A percentile compares a stretch with the other conserved stretches of the same genome.
Evolutionary conservation across 371 early-diverging fungal species (phyloP).

Genomic region (Sporodiniella umbellata): DNA sequence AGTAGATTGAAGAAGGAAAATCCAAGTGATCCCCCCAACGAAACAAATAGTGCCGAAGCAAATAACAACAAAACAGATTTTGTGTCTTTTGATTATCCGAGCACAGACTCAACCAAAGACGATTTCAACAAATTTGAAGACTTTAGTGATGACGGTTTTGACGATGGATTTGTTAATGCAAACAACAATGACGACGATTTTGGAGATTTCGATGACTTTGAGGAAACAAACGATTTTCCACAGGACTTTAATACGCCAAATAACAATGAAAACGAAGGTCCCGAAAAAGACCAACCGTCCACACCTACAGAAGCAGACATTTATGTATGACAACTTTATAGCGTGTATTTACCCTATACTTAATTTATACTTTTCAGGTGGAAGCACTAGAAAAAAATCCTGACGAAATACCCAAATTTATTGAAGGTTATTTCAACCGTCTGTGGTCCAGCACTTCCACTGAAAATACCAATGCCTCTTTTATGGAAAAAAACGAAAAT

Average conservation of each 20-base stretch:
- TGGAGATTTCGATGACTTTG: conserved; percentile 48
- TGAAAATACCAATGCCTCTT: not conserved
- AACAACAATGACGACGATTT: conserved; percentile 10
- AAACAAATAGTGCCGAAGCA: too few relatives aligned
- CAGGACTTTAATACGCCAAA: too few relatives aligned
- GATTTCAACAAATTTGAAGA: conserved; percentile 1
- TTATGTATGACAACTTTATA: conserved; percentile 19
- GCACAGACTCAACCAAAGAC: not conserved
- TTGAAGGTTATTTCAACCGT: conserved; percentile 13
- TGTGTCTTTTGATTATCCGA: too few relatives aligned
- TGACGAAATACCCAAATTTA: conserved; percentile 9
- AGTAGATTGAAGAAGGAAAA: too few relatives aligned
- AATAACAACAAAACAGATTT: too few relatives aligned
- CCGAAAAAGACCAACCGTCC: conserved; percentile 6
- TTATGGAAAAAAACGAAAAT: conserved; percentile 2
- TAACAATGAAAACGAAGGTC: too few relatives aligned
- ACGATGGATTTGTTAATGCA: conserved; percentile 11
- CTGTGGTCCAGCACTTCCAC: conserved; percentile 4
- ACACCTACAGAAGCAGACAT: conserved; percentile 29
- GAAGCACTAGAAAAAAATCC: conserved; percentile 14
- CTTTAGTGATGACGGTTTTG: conserved; percentile 1
- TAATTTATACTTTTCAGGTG: conserved; percentile 5
- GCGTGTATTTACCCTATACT: not conserved
- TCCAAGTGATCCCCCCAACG: too few relatives aligned
- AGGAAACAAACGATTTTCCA: conserved; percentile 3